Conservation (phyloP, 179 eudicot species). For the Beta macrorhiza region DNA sequence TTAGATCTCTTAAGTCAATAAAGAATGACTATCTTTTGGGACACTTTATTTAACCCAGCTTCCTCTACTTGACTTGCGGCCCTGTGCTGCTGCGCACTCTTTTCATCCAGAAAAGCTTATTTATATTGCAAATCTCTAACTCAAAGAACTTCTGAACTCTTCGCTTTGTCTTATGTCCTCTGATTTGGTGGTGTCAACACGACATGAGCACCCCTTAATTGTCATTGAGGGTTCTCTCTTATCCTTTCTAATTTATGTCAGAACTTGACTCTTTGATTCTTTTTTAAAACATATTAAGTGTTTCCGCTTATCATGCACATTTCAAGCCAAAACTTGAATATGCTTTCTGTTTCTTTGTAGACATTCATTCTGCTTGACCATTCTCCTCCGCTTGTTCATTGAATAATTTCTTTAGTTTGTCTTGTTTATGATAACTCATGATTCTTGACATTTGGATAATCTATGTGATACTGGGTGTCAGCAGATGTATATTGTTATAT, state of each 20-base stretch:
- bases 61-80: background rate
- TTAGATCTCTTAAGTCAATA: background rate
- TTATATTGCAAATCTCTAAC: background rate
- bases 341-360: background rate
- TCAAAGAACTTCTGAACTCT: background rate
- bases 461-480: background rate
- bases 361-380: background rate
- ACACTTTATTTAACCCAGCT: background rate
- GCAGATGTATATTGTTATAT: background rate
- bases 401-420: background rate
- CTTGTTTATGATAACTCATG: background rate
- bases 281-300: background rate
- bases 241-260: background rate
- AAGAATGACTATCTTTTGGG: background rate
- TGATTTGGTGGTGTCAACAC: background rate
- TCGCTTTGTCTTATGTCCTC: background rate
- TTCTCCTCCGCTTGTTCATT: background rate
- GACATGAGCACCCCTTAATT: too few species aligned
- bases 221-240: background rate
- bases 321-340: background rate
- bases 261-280: slow-evolving; percentile 16
- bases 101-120: background rate
- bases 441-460: background rate
- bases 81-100: background rate
- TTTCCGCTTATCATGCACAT: slow-evolving; percentile 3